Conservation (phyloP, 345 rosid genomes). For the Boechera divaricarpa region DNA sequence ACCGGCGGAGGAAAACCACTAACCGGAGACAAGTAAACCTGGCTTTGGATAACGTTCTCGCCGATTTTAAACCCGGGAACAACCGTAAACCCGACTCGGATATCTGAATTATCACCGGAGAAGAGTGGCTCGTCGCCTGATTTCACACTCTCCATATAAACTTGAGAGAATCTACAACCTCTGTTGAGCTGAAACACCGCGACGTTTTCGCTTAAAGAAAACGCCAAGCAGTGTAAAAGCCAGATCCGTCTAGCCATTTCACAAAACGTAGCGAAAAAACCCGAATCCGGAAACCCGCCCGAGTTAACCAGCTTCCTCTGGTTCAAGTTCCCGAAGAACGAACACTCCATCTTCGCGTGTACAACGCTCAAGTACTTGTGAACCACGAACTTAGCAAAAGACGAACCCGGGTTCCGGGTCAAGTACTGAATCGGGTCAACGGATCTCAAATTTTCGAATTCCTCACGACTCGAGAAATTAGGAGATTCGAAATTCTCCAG, state of each 20-base stretch:
- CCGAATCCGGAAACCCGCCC: slow-evolving; percentile 81
- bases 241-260: slow-evolving; percentile 88
- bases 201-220: slow-evolving; percentile 60
- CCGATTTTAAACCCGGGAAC: slow-evolving; percentile 95
- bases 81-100: slow-evolving; percentile 82
- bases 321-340: slow-evolving; percentile 83
- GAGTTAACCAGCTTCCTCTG: slow-evolving; percentile 76
- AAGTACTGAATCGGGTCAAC: slow-evolving; percentile 53
- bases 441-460: slow-evolving; percentile 53
- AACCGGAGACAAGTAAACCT: slow-evolving; percentile 72
- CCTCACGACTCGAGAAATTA: slow-evolving; percentile 47
- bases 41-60: slow-evolving; percentile 68
- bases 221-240: slow-evolving; percentile 76
- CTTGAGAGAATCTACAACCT: slow-evolving; percentile 82
- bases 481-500: slow-evolving; percentile 67
- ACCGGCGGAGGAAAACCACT: slow-evolving; percentile 38
- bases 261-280: slow-evolving; percentile 63
- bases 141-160: slow-evolving; percentile 82
- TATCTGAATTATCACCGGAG: slow-evolving; percentile 44
- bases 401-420: slow-evolving; percentile 58
- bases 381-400: slow-evolving; percentile 60
- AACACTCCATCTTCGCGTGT: slow-evolving; percentile 97
- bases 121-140: slow-evolving; percentile 55
- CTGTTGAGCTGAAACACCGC: slow-evolving; percentile 67
- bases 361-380: slow-evolving; percentile 73